Evolutionary conservation across 768 basidiomycete species (phyloP).

Genomic region (Russula emetica): DNA sequence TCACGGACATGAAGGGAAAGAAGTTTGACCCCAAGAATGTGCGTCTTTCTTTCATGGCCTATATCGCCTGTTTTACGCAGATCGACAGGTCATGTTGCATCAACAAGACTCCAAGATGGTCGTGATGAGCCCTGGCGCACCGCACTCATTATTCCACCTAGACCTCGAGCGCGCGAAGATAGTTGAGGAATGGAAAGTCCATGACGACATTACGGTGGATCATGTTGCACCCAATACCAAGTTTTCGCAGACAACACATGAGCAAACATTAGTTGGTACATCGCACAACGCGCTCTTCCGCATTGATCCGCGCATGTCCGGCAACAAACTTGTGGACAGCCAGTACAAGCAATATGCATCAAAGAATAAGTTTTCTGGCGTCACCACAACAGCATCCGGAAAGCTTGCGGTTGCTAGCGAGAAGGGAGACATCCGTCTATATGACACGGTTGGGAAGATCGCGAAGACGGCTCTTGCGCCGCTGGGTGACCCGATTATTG

Average conservation of each 20-base stretch:
- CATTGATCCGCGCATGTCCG: constrained; percentile 91
- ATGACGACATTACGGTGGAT: constrained; percentile 79
- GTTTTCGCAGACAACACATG: constrained; percentile 87
- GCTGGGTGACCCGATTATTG: constrained; percentile 90
- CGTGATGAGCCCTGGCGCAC: constrained; percentile 76
- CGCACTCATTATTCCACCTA: constrained; percentile 80
- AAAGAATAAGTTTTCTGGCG: constrained; percentile 93
- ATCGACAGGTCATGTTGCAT: constrained; percentile 83
- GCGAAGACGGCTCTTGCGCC: constrained; percentile 97
- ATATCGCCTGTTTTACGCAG: neutral
- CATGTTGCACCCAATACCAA: constrained; percentile 92
- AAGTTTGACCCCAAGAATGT: constrained; percentile 85
- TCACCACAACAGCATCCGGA: constrained; percentile 81
- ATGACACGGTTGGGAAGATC: constrained; percentile 95
- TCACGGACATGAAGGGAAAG: constrained; percentile 75
- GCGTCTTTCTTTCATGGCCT: constrained; percentile 30
- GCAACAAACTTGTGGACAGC: constrained; percentile 88
- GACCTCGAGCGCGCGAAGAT: constrained; percentile 94
- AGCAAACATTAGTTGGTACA: constrained; percentile 89
- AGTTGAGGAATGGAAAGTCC: constrained; percentile 98
- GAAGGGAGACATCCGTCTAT: constrained; percentile 94
- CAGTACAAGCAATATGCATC: constrained; percentile 94
- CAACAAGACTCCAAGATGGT: constrained; percentile 97
- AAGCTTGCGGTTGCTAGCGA: constrained; percentile 90
- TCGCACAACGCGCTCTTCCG: constrained; percentile 97